These are phyloP conservation scores for Eucalyptus regnans DNA, from an alignment of 345 rosid genomes.

Conservation along the genomic window DNA sequence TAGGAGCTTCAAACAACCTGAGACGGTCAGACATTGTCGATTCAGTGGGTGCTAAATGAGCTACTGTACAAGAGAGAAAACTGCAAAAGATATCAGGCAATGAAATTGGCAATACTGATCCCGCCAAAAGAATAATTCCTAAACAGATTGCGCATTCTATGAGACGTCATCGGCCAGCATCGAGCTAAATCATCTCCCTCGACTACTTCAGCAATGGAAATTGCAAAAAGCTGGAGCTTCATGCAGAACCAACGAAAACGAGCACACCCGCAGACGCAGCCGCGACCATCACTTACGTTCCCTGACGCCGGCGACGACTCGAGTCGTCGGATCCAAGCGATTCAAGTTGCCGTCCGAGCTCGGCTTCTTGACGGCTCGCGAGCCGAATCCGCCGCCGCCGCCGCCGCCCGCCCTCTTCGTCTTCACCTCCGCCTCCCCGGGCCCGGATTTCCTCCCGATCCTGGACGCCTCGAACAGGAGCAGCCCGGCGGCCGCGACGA, in stretches of 20 bases:
- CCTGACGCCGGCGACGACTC: constrained; percentile 25
- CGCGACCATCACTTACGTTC: constrained; percentile 21
- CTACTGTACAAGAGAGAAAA: neutral
- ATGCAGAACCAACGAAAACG: neutral
- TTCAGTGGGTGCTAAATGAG: neutral
- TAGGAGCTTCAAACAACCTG: constrained; percentile 83
- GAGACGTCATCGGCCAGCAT: neutral
- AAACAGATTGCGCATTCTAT: neutral
- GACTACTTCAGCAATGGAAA: neutral
- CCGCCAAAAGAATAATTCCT: neutral
- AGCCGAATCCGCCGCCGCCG: neutral
- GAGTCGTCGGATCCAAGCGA: constrained; percentile 46
- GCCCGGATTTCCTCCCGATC: constrained; percentile 24
- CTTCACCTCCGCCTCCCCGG: neutral
- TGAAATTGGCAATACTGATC: neutral
- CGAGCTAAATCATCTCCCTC: neutral
- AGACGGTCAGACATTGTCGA: constrained; percentile 1
- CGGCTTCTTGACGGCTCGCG: neutral
- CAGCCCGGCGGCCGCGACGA: constrained; percentile 39
- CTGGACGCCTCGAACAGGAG: constrained; percentile 57
- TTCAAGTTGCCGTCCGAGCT: constrained; percentile 23
- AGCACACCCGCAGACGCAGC: neutral
- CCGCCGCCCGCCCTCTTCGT: neutral
- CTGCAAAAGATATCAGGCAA: neutral
- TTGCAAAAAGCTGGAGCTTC: neutral